Base-by-base conservation (phyloP, 768 basidiomycete species). In the Pholiota conissans region DNA sequence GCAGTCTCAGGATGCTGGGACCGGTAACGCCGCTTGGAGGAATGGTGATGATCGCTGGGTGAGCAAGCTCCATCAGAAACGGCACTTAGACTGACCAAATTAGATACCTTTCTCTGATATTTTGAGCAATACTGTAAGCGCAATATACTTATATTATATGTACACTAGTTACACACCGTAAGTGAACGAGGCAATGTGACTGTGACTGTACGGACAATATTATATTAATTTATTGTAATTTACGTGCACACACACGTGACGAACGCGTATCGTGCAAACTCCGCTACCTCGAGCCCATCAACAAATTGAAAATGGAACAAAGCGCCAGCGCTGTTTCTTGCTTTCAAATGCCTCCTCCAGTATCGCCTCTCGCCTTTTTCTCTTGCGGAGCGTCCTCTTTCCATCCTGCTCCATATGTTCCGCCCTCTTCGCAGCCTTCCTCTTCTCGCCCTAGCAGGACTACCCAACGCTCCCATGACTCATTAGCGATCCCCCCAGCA, bases 1-100 rank as follows among this genome's bases (percentile, higher is more conserved):
- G n/a, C 51, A 75, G 76, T 28, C 68, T 83, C 60, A 81, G 69
- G 60, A 74, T 79, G 58, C 61, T 89, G 22, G 89, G 87, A 0
- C 87, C 86, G 7, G 71, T 87, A 49, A 90, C 88, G 27, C 89
- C 89, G 0, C 62, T 90, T 7, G 89, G 87, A 1, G 89, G 83
- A 3, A 55, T 79, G 18, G 50, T 83, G 1, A 84, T 87, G 84
- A 87, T 89, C 63, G 82, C 83, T 29, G 89, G 89, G 87, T 89
- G 64, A 73, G 84, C 61, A 65, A 73, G 84, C 61, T 11, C 28
- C 26, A 27, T 20, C 5, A 26, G 30, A n/a, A 22, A 35, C 35
- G n/a, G 18, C 16, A 29, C 24, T 22, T 37, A 29, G 22, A 40
- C 10, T 29, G 40, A 58, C 52, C 28, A 18, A 52, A 29, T 22